Percentiles rank a stretch among this genome's conserved stretches.
Conservation (phyloP, 805 yeast genomes). For the Limtongia smithiae region DNA sequence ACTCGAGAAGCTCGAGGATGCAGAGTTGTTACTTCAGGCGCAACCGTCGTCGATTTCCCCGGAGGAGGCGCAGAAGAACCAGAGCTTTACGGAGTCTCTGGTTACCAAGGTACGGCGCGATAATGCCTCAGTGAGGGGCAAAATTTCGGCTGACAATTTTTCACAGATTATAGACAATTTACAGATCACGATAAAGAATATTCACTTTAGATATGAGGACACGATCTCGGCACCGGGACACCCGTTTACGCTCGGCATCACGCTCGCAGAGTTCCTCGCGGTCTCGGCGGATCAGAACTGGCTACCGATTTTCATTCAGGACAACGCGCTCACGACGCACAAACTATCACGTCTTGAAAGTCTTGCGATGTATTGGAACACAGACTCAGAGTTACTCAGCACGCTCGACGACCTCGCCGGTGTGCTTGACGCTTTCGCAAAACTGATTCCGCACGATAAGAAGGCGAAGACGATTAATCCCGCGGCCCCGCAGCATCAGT, state of each 20-base stretch:
- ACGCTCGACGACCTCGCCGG: slow-evolving; percentile 32
- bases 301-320: slow-evolving; percentile 80
- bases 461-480: too few relatives aligned
- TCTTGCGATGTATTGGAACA: slow-evolving; percentile 79
- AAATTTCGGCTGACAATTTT: not conserved
- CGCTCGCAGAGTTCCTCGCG: slow-evolving; percentile 83
- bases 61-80: slow-evolving; percentile 50
- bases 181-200: slow-evolving; percentile 84
- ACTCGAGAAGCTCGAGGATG: slow-evolving; percentile 60
- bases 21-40: slow-evolving; percentile 48
- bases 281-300: slow-evolving; percentile 82
- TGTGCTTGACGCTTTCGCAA: slow-evolving; percentile 13
- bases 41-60: slow-evolving; percentile 39
- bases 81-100: slow-evolving; percentile 80
- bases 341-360: slow-evolving; percentile 57
- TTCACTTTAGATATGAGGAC: slow-evolving; percentile 92
- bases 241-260: slow-evolving; percentile 80
- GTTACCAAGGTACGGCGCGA: slow-evolving; percentile 63
- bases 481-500: slow-evolving; percentile 33
- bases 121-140: not conserved
- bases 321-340: slow-evolving; percentile 61
- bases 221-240: slow-evolving; percentile 59
- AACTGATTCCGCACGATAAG: slow-evolving; percentile 7
- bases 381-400: slow-evolving; percentile 52
- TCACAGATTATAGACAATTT: slow-evolving; percentile 68